phyloP scores from a whole-genome alignment of 2,329 filamentous ascomycete genomes.

The Thelonectria discophora region DNA sequence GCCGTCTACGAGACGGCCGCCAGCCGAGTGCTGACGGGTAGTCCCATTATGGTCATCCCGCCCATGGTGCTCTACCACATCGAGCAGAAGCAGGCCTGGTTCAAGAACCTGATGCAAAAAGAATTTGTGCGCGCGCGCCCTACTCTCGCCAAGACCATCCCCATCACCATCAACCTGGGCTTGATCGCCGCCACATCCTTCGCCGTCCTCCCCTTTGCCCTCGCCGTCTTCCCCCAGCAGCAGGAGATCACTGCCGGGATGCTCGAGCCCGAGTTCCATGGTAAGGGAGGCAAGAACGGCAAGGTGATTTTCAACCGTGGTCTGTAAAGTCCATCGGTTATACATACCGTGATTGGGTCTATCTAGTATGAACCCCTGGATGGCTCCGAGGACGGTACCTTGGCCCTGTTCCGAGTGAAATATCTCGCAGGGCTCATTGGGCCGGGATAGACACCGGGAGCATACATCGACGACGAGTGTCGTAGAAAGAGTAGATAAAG shows the following conservation, averaged over 20 bases:
- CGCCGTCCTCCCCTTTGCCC: slow-evolving; percentile 86
- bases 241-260: slow-evolving; percentile 79
- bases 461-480: no score
- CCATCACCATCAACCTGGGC: slow-evolving; percentile 84
- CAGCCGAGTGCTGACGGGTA: slow-evolving; percentile 90
- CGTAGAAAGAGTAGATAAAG: background rate
- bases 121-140: slow-evolving; percentile 84
- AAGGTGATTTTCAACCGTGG: slow-evolving; percentile 97
- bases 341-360: no score
- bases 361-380: background rate
- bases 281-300: slow-evolving; percentile 78
- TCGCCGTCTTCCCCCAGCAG: slow-evolving; percentile 92
- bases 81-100: slow-evolving; percentile 63
- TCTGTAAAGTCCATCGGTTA: slow-evolving; percentile 64
- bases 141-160: slow-evolving; percentile 61
- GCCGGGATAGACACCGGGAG: no score
- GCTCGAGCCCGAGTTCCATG: slow-evolving; percentile 88
- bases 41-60: slow-evolving; percentile 96
- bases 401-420: no score
- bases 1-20: slow-evolving; percentile 94
- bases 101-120: slow-evolving; percentile 60
- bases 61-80: slow-evolving; percentile 85
- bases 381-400: no score
- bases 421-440: no score
- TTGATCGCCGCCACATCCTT: slow-evolving; percentile 88